Evolutionary conservation across 768 basidiomycete species (phyloP), one percentile per base, ranked within the genome.

Genomic region (Auriscalpium microsporum): DNA sequence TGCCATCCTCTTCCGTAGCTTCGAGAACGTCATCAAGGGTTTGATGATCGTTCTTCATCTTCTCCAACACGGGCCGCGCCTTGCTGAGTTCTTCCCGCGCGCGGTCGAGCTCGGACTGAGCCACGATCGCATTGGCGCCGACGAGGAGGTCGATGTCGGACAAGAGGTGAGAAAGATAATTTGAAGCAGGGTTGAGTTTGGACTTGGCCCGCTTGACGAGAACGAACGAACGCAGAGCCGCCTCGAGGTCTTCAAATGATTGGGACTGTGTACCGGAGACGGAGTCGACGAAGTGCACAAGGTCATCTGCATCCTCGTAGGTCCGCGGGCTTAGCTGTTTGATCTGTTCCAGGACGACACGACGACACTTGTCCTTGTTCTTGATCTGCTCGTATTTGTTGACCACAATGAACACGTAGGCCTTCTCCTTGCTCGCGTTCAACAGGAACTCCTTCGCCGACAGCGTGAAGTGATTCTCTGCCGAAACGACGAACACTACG

Each of bases 211-310:
- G 86, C 74, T 98, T 98, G 71, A 86, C 83, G 58, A 98, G 84
- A 10, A 99, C 94, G 68, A 99, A 99, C 0, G 91, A 93, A 16
- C 95, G 84, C 37, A 99, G 75, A 0, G 89, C 82, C 10, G 86
- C 83, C 69, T 98, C 94, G 58, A 99, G 85, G 65, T 90, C 84
- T 55, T 86, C 86, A 64, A 98, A 97, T 0, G 90, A 74, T 5
- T 79, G 78, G 59, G 81, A 84, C 54, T 82, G 80, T 44, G 86
- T 78, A 17, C 85, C 86, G 0, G 80, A 72, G 13, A 86, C 84
- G 8, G 94, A 95, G 68, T 99, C 96, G 64, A 99, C 96, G 69
- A 98, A 99, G 71, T 99, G 96, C 3, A 99, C 94, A 44, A 99
- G 83, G 68, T 98, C 91, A 46, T 86, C 81, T 0, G 92, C 84